Evolutionary conservation across 495 filamentous ascomycete genomes (phyloP).

Genomic region (Xylaria castorea): DNA sequence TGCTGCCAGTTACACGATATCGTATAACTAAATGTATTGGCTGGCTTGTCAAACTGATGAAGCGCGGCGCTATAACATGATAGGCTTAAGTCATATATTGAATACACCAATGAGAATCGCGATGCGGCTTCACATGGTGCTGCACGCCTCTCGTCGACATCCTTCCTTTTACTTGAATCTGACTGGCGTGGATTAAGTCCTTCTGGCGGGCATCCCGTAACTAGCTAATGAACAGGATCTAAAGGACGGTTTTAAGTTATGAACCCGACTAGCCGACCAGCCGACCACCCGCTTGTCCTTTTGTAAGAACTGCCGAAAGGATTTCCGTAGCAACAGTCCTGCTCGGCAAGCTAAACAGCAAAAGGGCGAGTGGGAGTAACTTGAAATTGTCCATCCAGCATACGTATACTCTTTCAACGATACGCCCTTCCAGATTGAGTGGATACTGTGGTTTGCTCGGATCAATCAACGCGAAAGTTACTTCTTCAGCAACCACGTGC

Average conservation of each 20-base stretch:
- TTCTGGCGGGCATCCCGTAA: not conserved
- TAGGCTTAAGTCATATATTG: not conserved
- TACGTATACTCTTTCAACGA: not conserved
- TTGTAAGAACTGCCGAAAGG: conserved; percentile 15
- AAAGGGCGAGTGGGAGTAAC: conserved; percentile 8
- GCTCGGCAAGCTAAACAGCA: not conserved
- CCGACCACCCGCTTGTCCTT: not conserved
- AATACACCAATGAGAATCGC: conserved; percentile 6
- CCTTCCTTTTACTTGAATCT: not conserved
- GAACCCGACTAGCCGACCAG: too few species aligned
- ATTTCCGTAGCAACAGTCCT: not conserved
- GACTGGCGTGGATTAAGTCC: not conserved
- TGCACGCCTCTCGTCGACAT: conserved; percentile 5
- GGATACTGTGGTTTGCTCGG: not conserved
- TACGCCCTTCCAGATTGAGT: not conserved
- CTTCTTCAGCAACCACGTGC: not conserved
- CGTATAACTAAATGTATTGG: not conserved
- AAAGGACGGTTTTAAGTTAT: not conserved
- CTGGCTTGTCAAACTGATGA: not conserved
- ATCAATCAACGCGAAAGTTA: not conserved
- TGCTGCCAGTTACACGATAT: not conserved
- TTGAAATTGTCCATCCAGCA: not conserved
- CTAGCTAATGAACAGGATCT: not conserved
- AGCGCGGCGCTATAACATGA: conserved; percentile 3
- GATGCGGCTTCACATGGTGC: conserved; percentile 10